Percentiles rank a stretch among this genome's conserved stretches.
Evolutionary conservation across 495 filamentous ascomycete genomes (phyloP).

Genomic region (Annulohypoxylon maeteangense): DNA sequence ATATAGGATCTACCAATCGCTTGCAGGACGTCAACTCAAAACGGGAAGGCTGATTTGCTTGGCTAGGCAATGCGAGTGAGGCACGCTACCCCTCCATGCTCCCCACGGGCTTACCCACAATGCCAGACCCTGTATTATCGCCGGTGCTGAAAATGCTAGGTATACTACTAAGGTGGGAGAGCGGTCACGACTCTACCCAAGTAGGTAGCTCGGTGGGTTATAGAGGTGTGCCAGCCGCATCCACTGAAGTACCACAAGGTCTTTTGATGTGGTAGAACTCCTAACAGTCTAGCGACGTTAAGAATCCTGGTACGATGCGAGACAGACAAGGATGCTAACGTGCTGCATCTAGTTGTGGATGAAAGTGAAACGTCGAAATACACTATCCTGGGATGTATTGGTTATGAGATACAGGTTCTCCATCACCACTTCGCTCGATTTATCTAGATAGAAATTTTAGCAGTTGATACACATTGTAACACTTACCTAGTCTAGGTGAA

Average conservation of each 20-base stretch:
- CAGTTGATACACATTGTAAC: neutral
- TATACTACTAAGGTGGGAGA: neutral
- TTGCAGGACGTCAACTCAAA: constrained; percentile 32
- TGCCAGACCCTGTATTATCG: constrained; percentile 33
- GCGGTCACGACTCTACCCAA: constrained; percentile 9
- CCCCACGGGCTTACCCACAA: constrained; percentile 31
- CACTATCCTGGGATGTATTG: constrained; percentile 25
- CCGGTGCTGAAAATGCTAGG: constrained; percentile 5
- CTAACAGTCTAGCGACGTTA: constrained; percentile 6
- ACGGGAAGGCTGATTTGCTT: constrained; percentile 33
- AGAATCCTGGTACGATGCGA: constrained; percentile 39
- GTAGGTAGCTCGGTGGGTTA: neutral
- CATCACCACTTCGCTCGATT: neutral
- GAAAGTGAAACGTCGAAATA: constrained; percentile 42
- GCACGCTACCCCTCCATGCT: constrained; percentile 24
- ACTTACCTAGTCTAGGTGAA: neutral
- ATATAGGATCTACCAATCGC: constrained; percentile 36
- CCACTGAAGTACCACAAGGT: constrained; percentile 4
- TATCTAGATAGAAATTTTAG: constrained; percentile 1
- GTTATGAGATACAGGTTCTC: constrained; percentile 5
- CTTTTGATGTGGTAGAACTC: constrained; percentile 19
- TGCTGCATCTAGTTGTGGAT: constrained; percentile 35
- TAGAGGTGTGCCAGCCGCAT: constrained; percentile 10
- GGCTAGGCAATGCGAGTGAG: constrained; percentile 27
- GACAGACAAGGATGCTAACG: constrained; percentile 37